Evolutionary conservation across 495 filamentous ascomycete species (phyloP).

Genomic region (Stereocaulon alpinum): DNA sequence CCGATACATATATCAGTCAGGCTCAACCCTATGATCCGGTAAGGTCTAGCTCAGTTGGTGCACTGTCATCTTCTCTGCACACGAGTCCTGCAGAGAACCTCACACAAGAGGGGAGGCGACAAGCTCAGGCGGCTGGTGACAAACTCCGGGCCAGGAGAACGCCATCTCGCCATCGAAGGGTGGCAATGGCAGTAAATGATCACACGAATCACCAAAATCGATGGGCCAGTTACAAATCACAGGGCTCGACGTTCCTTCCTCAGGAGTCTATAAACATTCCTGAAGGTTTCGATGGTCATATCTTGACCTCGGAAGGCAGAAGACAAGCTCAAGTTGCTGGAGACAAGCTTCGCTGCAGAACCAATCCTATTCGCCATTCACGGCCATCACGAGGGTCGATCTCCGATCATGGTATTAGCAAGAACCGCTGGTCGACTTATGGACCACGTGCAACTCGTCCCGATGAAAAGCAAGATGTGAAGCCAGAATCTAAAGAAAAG

Average conservation of each 20-base stretch:
- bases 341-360: slow-evolving; percentile 13
- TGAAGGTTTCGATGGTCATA: background rate
- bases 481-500: slow-evolving; percentile 5
- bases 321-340: slow-evolving; percentile 13
- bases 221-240: slow-evolving; percentile 12
- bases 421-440: slow-evolving; percentile 12
- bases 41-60: background rate
- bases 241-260: slow-evolving; percentile 1
- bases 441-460: background rate
- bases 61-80: background rate
- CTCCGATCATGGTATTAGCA: slow-evolving; percentile 5
- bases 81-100: slow-evolving; percentile 10
- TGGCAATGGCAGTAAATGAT: background rate
- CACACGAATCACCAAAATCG: slow-evolving; percentile 6
- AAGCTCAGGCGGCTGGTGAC: slow-evolving; percentile 15
- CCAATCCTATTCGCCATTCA: slow-evolving; percentile 14
- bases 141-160: slow-evolving; percentile 7
- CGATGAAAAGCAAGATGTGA: slow-evolving; percentile 2
- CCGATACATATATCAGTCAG: background rate
- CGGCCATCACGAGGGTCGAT: background rate
- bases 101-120: slow-evolving; percentile 18
- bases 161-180: slow-evolving; percentile 7
- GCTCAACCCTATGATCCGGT: no score
- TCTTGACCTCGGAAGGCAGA: slow-evolving; percentile 12
- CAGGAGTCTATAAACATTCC: background rate